phyloP scores from a whole-genome alignment of 805 yeast species.

The Teunomyces lycoperdinae region DNA sequence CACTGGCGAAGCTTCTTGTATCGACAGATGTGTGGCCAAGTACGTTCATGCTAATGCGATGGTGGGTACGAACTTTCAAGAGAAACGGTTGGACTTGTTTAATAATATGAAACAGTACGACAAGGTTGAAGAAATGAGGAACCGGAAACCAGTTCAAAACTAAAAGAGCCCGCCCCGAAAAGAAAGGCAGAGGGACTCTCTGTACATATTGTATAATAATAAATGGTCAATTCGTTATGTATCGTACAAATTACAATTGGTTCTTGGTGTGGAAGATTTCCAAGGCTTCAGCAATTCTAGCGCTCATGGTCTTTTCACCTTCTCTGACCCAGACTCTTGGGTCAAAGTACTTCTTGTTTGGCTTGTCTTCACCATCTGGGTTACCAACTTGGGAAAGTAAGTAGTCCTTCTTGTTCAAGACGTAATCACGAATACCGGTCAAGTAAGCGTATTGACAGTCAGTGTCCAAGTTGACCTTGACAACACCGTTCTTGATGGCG shows the following conservation, averaged over 20 bases:
- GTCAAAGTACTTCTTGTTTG: constrained; percentile 99
- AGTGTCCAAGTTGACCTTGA: constrained; percentile 98
- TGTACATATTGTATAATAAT: constrained; percentile 3
- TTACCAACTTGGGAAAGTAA: constrained; percentile 86
- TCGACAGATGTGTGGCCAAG: constrained; percentile 84
- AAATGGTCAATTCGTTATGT: constrained; percentile 1
- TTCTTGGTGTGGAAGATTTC: constrained; percentile 77
- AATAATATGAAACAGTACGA: constrained; percentile 40
- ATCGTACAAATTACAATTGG: constrained; percentile 43
- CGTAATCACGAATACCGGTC: constrained; percentile 95
- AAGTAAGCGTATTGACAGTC: constrained; percentile 99
- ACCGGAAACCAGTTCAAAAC: not conserved
- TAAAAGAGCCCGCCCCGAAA: not conserved
- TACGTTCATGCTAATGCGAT: constrained; percentile 69
- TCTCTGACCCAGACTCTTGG: constrained; percentile 99
- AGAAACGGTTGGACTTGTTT: constrained; percentile 42
- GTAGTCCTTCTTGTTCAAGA: constrained; percentile 95
- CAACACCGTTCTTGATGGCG: constrained; percentile 92
- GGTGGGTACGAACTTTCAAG: constrained; percentile 53
- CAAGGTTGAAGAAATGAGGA: constrained; percentile 6
- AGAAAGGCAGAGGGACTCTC: not conserved
- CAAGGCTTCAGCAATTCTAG: constrained; percentile 82
- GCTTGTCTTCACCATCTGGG: constrained; percentile 99
- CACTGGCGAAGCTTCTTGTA: constrained; percentile 80
- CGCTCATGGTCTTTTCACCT: constrained; percentile 98